These are phyloP conservation scores for Globisporangium nagaii DNA, from an alignment of 352 stramenopile species.

Conservation along the genomic window DNA sequence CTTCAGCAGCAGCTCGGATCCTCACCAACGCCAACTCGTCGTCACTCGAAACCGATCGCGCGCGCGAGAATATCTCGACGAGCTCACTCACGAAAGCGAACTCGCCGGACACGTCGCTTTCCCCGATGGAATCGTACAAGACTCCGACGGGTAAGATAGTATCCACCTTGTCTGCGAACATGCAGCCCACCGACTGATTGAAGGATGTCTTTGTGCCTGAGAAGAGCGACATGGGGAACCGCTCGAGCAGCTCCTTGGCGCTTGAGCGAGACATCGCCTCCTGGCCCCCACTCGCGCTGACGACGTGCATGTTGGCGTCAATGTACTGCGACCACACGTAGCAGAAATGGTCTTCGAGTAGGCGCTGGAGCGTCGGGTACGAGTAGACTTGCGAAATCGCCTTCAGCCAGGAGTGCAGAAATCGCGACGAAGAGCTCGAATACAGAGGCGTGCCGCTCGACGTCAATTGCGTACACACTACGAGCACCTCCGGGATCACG, in stretches of 20 bases:
- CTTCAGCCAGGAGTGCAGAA: constrained; percentile 39
- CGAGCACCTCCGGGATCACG: constrained; percentile 46
- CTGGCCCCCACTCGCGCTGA: constrained; percentile 7
- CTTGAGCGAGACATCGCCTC: constrained; percentile 2
- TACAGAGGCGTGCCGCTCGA: constrained; percentile 32
- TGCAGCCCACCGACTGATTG: background rate
- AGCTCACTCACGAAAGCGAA: constrained; percentile 39
- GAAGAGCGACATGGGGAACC: constrained; percentile 29
- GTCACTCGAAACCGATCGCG: background rate
- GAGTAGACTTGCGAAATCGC: constrained; percentile 40
- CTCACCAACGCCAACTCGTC: background rate
- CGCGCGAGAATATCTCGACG: background rate
- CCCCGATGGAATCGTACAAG: constrained; percentile 32
- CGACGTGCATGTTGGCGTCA: background rate
- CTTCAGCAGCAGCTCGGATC: constrained; percentile 19
- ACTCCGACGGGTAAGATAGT: constrained; percentile 42
- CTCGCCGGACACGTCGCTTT: background rate
- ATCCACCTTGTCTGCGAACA: constrained; percentile 37
- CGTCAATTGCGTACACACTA: constrained; percentile 43
- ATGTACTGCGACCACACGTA: constrained; percentile 41
- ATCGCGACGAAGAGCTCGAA: constrained; percentile 18
- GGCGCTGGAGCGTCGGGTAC: constrained; percentile 29
- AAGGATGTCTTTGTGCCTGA: background rate
- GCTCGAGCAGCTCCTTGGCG: constrained; percentile 21
- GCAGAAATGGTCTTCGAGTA: constrained; percentile 68